Conservation (phyloP, 2,329 filamentous ascomycete genomes). For the Xylariaceae sp. region DNA sequence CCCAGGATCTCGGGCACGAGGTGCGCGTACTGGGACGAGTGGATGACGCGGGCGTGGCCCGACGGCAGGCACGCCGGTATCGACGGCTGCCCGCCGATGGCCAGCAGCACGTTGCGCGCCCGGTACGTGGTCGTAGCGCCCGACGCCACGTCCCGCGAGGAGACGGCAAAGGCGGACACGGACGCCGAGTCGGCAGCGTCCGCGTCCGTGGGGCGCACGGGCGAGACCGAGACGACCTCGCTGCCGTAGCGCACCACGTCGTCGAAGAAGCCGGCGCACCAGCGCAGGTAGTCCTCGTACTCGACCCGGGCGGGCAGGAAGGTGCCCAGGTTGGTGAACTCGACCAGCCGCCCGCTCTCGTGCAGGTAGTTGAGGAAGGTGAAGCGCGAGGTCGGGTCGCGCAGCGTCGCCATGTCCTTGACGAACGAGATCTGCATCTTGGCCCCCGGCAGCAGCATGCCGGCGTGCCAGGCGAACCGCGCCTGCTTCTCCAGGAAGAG, state of each 20-base stretch:
- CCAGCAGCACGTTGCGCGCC: conserved; percentile 58
- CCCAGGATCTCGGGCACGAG: conserved; percentile 52
- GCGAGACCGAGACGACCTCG: conserved; percentile 66
- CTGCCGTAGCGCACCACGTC: conserved; percentile 65
- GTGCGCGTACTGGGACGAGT: conserved; percentile 80
- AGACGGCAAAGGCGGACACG: conserved; percentile 60
- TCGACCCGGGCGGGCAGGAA: conserved; percentile 81
- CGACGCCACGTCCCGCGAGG: conserved; percentile 54
- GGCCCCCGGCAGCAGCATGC: conserved; percentile 87
- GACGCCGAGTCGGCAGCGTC: conserved; percentile 27
- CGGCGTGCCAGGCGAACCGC: conserved; percentile 84
- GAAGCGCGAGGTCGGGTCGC: conserved; percentile 83
- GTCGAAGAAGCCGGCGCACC: conserved; percentile 79
- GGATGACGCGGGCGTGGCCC: conserved; percentile 66
- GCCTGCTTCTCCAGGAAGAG: conserved; percentile 82
- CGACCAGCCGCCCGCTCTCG: conserved; percentile 68
- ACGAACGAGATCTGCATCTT: conserved; percentile 98
- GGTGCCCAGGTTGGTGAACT: conserved; percentile 85
- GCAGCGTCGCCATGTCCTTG: conserved; percentile 86
- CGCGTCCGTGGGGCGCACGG: conserved; percentile 40
- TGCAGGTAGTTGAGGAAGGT: conserved; percentile 95
- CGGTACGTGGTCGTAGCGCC: conserved; percentile 45
- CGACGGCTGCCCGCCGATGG: conserved; percentile 54
- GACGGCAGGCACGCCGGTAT: conserved; percentile 64
- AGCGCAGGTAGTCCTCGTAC: conserved; percentile 92